Evolutionary conservation across 306 rosid genomes (phyloP), one percentile per base, ranked within the genome.

Genomic region (Sechiopsis laciniata): DNA sequence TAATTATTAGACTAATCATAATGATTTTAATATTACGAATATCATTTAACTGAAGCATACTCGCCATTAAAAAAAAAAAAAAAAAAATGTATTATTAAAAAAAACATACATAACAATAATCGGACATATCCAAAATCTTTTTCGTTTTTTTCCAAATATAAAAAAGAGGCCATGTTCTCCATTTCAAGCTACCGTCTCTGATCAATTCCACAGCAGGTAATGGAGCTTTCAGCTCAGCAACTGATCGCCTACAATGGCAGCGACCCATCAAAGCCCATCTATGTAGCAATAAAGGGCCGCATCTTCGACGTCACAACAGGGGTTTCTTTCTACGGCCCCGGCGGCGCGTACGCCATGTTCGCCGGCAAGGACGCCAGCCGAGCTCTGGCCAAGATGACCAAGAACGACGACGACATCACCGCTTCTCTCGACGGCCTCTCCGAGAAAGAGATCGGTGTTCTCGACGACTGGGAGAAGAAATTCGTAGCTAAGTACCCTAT

Each of bases 311-410:
- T 94, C 32, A 91, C 87, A 15, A 52, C 83, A 78, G 97, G 99
- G 0, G 83, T 80, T 72, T 87, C 92, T 12, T 94, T 94, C 89
- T 94, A 94, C 77, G 97, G 99, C 53, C 95, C 97, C 22, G 92
- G 95, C 0, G 99, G 97, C 2, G 55, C 99, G 17, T 94, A 94
- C 83, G 88, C 86, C 68, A 81, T 90, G 97, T 94, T 94, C 83
- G 97, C 97, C 32, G 99, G 97, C 58, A 90, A 86, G 72, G 99
- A 94, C 74, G 96, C 99, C 2, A 94, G 96, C 90, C 74, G 96
- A 77, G 99, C 99, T 75, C 87, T 94, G 48, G 98, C 91, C 51
- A 90, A 88, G 90, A 90, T 94, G 98, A 86, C 87, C 96, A 94
- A 89, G 83, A 86, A 83, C 80, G 96, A 89, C 13, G 92, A 88